Base-by-base conservation (phyloP, 768 basidiomycete genomes). In the Boletus vermiculosoides region DNA sequence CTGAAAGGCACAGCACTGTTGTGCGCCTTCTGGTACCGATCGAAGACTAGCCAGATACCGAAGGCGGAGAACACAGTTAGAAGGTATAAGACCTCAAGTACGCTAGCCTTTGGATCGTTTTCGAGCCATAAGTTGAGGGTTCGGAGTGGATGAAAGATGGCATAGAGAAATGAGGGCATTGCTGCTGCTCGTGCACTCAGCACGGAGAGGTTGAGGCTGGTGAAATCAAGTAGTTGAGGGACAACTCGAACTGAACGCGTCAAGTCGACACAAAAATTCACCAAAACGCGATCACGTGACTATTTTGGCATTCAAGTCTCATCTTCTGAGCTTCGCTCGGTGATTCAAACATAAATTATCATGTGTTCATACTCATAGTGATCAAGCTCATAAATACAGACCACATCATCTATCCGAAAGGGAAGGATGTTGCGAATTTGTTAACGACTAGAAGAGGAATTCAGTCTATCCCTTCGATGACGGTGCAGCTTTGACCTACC, bases 41-140 rank as follows among this genome's bases (percentile, higher is more conserved):
- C 77, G 63, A 86, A 81, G 45, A 93, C 87, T 28, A 92, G 78
- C 78, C 85, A 92, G 58, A 93, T 90, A 42, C 91, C 90, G 56
- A 88, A 76, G 39, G 82, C 88, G 60, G 91, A 83, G 76, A 88
- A 90, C 30, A 85, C 67, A 2, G 85, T 80, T 25, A 90, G 75
- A 33, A 85, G 80, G 73, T 87, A 88, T 49, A 88, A 59, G 47
- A 87, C 77, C 71, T 88, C 87, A 51, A 84, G 71, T 15, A 81
- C 76, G n/a, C 70, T 70, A 63, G 78, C 71, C 61, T 76, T 80
- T 34, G 74, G 76, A 55, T 80, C 80, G 56, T 78, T 75, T 62
- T 78, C 80, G 22, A 76, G 69, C 74, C 72, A 73, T 45, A 82
- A 65, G 58, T 78, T 81, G 56, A 80, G 74, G 23, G 80, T 80